Conservation (phyloP, 2,329 filamentous ascomycete genomes). For the Trichoderma asperellum region DNA sequence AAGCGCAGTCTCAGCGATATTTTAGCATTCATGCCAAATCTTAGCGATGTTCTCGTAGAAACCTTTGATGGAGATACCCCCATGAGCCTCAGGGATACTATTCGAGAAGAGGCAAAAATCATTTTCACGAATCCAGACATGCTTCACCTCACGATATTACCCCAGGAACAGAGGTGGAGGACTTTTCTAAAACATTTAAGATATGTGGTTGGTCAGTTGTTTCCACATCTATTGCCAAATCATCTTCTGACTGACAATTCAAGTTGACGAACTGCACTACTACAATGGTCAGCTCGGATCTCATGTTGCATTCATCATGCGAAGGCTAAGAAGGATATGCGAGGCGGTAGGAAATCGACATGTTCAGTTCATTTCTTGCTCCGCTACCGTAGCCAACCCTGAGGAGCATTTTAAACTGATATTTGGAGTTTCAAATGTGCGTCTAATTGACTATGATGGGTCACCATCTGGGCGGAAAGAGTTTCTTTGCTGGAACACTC, state of each 20-base stretch:
- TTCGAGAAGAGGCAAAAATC: conserved; percentile 86
- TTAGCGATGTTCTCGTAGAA: conserved; percentile 79
- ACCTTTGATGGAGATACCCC: conserved; percentile 96
- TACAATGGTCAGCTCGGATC: conserved; percentile 95
- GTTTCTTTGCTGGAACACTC: conserved; percentile 97
- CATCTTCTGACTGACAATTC: background rate
- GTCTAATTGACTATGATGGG: conserved; percentile 85
- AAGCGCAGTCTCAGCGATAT: conserved; percentile 85
- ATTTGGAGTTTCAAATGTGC: conserved; percentile 84
- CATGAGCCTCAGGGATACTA: conserved; percentile 74
- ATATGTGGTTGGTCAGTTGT: conserved; percentile 71
- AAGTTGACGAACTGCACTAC: conserved; percentile 85
- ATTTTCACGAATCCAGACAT: conserved; percentile 99
- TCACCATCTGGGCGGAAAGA: conserved; percentile 90
- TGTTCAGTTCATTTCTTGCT: conserved; percentile 93
- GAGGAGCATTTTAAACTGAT: conserved; percentile 89
- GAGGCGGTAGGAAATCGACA: conserved; percentile 84
- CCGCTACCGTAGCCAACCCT: conserved; percentile 93
- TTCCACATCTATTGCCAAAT: background rate
- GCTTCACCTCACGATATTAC: conserved; percentile 91
- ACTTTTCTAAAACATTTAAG: conserved; percentile 85
- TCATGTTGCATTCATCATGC: conserved; percentile 94
- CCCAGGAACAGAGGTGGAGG: conserved; percentile 88
- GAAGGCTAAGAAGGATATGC: conserved; percentile 82
- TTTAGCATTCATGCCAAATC: conserved; percentile 74